Percentiles rank a stretch among this genome's conserved stretches.
phyloP scores from a whole-genome alignment of 345 rosid species.

The Limnanthes douglasii region DNA sequence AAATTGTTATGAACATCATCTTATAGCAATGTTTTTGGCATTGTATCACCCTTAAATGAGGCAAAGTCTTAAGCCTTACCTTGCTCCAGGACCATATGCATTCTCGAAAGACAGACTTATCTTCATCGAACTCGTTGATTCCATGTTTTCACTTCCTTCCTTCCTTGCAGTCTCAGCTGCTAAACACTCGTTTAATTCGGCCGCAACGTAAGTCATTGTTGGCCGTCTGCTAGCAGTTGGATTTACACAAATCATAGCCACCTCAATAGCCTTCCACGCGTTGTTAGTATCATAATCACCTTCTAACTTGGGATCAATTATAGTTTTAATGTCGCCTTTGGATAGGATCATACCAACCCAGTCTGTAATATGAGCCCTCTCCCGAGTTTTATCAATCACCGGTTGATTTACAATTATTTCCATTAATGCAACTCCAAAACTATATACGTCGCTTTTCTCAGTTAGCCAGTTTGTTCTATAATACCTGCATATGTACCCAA shows the following conservation, averaged over 20 bases:
- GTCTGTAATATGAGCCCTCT: constrained; percentile 14
- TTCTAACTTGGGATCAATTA: constrained; percentile 29
- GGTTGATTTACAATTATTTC: constrained; percentile 34
- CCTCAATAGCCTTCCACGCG: constrained; percentile 30
- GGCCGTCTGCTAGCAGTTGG: constrained; percentile 16
- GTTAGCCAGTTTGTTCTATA: constrained; percentile 19
- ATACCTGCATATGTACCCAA: constrained; percentile 8
- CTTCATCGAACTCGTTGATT: constrained; percentile 4
- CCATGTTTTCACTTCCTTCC: constrained; percentile 7
- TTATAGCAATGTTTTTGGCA: too few relatives aligned
- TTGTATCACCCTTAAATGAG: too few relatives aligned
- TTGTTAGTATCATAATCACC: constrained; percentile 20
- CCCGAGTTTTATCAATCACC: constrained; percentile 15
- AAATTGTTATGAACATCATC: too few relatives aligned
- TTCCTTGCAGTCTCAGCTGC: constrained; percentile 9
- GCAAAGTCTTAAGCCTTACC: too few relatives aligned
- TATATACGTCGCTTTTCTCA: constrained; percentile 40
- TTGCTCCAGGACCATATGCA: constrained; percentile 12
- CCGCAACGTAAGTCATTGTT: constrained; percentile 19
- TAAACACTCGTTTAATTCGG: constrained; percentile 23
- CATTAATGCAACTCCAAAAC: constrained; percentile 33
- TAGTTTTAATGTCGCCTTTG: constrained; percentile 24
- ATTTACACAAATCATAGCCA: constrained; percentile 24
- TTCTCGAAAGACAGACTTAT: constrained; percentile 2
- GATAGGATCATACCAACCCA: constrained; percentile 25